These are phyloP conservation scores for Monosporascus sp. DNA, from an alignment of 2,329 filamentous ascomycete genomes.

Conservation along the genomic window DNA sequence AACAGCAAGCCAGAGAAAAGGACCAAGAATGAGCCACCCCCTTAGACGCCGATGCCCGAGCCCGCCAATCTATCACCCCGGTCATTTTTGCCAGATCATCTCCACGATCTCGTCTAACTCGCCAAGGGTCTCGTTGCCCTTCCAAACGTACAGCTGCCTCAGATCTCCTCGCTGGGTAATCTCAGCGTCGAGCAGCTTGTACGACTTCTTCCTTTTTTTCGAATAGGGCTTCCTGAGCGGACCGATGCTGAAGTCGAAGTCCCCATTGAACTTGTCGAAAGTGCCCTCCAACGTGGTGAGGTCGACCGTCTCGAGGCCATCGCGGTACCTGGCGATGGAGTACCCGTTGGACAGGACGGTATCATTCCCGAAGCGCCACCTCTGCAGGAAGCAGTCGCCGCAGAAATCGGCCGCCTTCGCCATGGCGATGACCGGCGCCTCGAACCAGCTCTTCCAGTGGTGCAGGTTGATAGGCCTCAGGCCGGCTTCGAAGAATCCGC, in stretches of 20 bases:
- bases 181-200: constrained; percentile 39
- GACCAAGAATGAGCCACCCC: no score
- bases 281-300: constrained; percentile 47
- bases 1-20: no score
- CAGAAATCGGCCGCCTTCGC: constrained; percentile 45
- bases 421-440: constrained; percentile 44
- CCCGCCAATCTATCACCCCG: not conserved
- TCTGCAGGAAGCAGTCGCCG: constrained; percentile 53
- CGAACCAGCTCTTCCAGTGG: constrained; percentile 60
- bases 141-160: constrained; percentile 50
- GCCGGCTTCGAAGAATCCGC: constrained; percentile 56
- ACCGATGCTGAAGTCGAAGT: constrained; percentile 49
- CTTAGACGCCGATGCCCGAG: no score
- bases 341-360: constrained; percentile 54
- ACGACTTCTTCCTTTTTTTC: constrained; percentile 44
- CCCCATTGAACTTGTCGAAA: constrained; percentile 40
- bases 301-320: constrained; percentile 33
- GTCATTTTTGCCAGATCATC: constrained; percentile 39
- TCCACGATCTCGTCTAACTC: constrained; percentile 44
- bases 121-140: constrained; percentile 31
- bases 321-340: constrained; percentile 45
- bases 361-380: constrained; percentile 44
- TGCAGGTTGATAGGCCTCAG: constrained; percentile 50
- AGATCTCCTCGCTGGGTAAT: constrained; percentile 35
- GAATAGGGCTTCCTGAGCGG: constrained; percentile 37